Conservation (phyloP, 164 flowering plant genomes). For the Taxillus chinensis region DNA sequence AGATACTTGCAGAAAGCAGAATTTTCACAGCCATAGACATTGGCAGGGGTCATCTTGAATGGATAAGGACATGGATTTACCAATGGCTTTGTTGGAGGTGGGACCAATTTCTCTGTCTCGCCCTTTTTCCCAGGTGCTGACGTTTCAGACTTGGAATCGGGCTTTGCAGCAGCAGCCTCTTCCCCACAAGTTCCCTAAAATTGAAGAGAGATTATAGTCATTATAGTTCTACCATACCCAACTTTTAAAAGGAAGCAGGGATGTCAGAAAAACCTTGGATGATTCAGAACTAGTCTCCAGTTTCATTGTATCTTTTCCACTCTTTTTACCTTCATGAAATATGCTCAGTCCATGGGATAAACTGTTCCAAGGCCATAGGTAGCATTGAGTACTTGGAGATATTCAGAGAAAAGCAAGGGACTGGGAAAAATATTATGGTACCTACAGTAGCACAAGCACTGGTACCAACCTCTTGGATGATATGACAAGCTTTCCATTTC, state of each 20-base stretch:
- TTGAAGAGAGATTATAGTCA: conserved; percentile 3
- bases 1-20: no score
- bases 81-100: conserved; percentile 20
- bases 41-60: not conserved
- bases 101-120: conserved; percentile 24
- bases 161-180: conserved; percentile 26
- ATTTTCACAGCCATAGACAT: no score
- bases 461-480: conserved; percentile 30
- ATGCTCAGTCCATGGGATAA: conserved; percentile 40
- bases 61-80: conserved; percentile 14
- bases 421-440: not conserved
- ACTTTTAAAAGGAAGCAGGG: not conserved
- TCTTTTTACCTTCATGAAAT: conserved; percentile 29
- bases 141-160: conserved; percentile 27
- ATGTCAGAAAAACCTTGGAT: conserved; percentile 19
- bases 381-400: not conserved
- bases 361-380: conserved; percentile 17
- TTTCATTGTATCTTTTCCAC: conserved; percentile 24
- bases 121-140: conserved; percentile 20
- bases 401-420: not conserved
- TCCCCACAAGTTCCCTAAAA: conserved; percentile 28
- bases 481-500: conserved; percentile 39
- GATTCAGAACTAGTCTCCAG: conserved; percentile 32
- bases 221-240: not conserved
- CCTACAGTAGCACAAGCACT: not conserved